These are phyloP conservation scores for Noccaea bulbosa DNA, from an alignment of 345 rosid species.

Conservation along the genomic window DNA sequence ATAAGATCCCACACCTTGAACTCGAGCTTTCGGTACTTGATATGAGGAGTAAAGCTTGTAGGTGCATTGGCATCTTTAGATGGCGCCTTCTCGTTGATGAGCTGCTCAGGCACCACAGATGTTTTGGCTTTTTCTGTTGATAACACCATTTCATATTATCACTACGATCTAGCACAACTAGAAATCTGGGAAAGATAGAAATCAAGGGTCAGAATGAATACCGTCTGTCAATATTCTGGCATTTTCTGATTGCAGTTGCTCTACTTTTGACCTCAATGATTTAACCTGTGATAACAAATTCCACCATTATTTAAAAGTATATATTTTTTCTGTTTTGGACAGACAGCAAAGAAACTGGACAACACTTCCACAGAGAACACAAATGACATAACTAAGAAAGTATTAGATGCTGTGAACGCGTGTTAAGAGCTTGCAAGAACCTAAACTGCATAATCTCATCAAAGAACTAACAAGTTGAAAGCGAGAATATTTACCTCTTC, in stretches of 20 bases:
- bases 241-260: slow-evolving; percentile 57
- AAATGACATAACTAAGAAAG: background rate
- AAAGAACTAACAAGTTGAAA: slow-evolving; percentile 14
- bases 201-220: slow-evolving; percentile 32
- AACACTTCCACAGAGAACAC: slow-evolving; percentile 6
- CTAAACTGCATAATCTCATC: slow-evolving; percentile 10
- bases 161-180: background rate
- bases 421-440: slow-evolving; percentile 14
- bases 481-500: slow-evolving; percentile 60
- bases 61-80: slow-evolving; percentile 43
- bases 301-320: background rate
- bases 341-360: slow-evolving; percentile 1
- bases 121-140: slow-evolving; percentile 52
- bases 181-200: background rate
- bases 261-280: slow-evolving; percentile 67
- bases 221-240: slow-evolving; percentile 40
- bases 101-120: slow-evolving; percentile 40
- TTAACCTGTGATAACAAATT: slow-evolving; percentile 57
- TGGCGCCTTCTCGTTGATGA: slow-evolving; percentile 43
- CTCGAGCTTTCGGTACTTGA: slow-evolving; percentile 88
- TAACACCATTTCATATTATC: slow-evolving; percentile 29
- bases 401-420: slow-evolving; percentile 7
- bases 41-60: slow-evolving; percentile 72
- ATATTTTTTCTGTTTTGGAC: background rate
- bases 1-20: slow-evolving; percentile 61